phyloP scores from a whole-genome alignment of 2,329 filamentous ascomycete species.

The Fusarium nematophilum region DNA sequence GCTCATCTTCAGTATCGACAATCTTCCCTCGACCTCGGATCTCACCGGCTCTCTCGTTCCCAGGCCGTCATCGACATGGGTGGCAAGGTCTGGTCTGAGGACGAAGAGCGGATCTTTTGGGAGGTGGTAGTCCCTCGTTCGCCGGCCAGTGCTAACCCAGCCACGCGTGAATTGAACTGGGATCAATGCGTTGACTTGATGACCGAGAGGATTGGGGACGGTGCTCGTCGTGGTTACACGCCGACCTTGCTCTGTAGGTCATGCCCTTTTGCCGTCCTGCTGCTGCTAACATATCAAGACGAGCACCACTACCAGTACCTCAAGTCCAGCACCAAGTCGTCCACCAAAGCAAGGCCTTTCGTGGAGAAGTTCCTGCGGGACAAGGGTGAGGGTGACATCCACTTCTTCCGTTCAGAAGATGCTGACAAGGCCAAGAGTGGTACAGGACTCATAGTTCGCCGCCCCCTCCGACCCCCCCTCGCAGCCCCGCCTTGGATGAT shows the following conservation, averaged over 20 bases:
- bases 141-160: constrained; percentile 44
- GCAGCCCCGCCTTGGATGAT: neutral
- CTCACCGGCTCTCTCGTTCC: neutral
- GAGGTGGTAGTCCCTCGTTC: constrained; percentile 52
- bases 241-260: constrained; percentile 51
- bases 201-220: constrained; percentile 49
- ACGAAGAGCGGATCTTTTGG: constrained; percentile 65
- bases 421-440: constrained; percentile 28
- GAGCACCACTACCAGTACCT: constrained; percentile 60
- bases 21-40: neutral
- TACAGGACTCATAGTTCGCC: constrained; percentile 20
- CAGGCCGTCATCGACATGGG: constrained; percentile 53
- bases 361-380: constrained; percentile 48
- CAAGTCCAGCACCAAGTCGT: constrained; percentile 52
- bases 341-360: constrained; percentile 51
- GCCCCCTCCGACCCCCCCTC: constrained; percentile 15
- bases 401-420: neutral
- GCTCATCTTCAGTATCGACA: neutral
- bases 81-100: constrained; percentile 60
- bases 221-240: constrained; percentile 54
- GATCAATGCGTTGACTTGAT: constrained; percentile 52
- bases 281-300: constrained; percentile 46
- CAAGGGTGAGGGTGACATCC: constrained; percentile 30
- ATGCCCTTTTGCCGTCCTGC: neutral
- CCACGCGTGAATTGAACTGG: constrained; percentile 48